A percentile compares a stretch with the other conserved stretches of the same genome.
Conservation (phyloP, 192 early-diverging fungal genomes). For the Linnemannia elongata region DNA sequence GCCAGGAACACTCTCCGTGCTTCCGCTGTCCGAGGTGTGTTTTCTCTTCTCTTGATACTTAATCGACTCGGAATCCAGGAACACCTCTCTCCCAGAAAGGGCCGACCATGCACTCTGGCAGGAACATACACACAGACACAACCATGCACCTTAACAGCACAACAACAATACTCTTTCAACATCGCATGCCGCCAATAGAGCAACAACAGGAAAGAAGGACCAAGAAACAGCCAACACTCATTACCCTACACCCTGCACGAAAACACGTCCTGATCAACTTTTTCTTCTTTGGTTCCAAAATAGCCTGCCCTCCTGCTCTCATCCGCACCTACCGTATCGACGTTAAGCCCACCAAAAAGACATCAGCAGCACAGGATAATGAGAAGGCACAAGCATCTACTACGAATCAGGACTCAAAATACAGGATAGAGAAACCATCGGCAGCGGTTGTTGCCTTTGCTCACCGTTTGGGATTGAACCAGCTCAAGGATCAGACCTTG, state of each 20-base stretch:
- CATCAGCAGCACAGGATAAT: slow-evolving; percentile 16
- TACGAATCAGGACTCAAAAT: slow-evolving; percentile 20
- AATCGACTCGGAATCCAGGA: slow-evolving; percentile 4
- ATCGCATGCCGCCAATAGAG: too few relatives aligned
- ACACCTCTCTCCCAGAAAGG: background rate
- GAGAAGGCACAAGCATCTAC: slow-evolving; percentile 16
- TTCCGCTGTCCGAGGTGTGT: slow-evolving; percentile 40
- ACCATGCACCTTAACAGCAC: background rate
- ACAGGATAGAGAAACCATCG: slow-evolving; percentile 48
- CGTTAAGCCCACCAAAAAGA: slow-evolving; percentile 42
- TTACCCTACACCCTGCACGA: background rate
- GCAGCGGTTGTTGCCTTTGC: slow-evolving; percentile 46
- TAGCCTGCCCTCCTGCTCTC: slow-evolving; percentile 37
- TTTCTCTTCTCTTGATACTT: background rate
- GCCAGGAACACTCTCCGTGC: slow-evolving; percentile 44
- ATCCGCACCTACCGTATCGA: slow-evolving; percentile 50
- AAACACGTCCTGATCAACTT: slow-evolving; percentile 16
- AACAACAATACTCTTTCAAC: background rate
- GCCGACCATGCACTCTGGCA: background rate
- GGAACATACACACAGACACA: background rate
- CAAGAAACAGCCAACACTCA: too few relatives aligned
- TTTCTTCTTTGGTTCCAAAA: background rate
- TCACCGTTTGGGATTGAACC: slow-evolving; percentile 48
- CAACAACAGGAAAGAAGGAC: too few relatives aligned
- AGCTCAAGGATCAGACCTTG: slow-evolving; percentile 59